Evolutionary conservation across 352 stramenopile genomes (phyloP).

Genomic region (Phytophthora citricola): DNA sequence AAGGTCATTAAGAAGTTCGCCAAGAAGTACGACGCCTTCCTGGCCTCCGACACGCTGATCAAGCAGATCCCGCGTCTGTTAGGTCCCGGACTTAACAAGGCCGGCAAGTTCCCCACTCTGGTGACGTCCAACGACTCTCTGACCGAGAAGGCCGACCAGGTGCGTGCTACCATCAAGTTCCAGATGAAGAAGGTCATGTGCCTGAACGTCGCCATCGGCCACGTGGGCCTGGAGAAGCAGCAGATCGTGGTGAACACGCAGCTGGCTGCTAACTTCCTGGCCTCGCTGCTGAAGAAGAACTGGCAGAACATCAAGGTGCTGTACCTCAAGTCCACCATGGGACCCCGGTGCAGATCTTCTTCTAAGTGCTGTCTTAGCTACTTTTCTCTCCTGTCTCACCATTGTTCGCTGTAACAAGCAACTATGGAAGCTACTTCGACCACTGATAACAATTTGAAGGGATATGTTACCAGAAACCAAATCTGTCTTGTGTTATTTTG

Average conservation of each 20-base stretch:
- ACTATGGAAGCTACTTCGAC: slow-evolving; percentile 48
- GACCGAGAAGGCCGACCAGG: slow-evolving; percentile 97
- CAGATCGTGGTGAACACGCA: slow-evolving; percentile 99
- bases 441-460: slow-evolving; percentile 57
- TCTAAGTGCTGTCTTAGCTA: slow-evolving; percentile 78
- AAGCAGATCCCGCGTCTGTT: slow-evolving; percentile 99
- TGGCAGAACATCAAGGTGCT: slow-evolving; percentile 99
- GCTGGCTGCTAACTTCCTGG: slow-evolving; percentile 99
- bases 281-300: slow-evolving; percentile 99
- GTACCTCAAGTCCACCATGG: slow-evolving; percentile 99
- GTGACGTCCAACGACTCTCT: slow-evolving; percentile 95
- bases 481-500: not conserved
- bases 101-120: slow-evolving; percentile 99
- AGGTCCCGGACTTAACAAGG: slow-evolving; percentile 98
- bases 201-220: slow-evolving; percentile 98
- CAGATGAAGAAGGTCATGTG: slow-evolving; percentile 99
- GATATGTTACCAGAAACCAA: slow-evolving; percentile 39
- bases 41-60: slow-evolving; percentile 99
- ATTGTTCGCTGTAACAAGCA: slow-evolving; percentile 15
- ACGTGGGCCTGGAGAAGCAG: slow-evolving; percentile 95
- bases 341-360: slow-evolving; percentile 99
- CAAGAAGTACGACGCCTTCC: slow-evolving; percentile 99
- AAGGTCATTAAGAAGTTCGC: slow-evolving; percentile 99
- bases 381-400: slow-evolving; percentile 32
- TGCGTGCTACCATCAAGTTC: slow-evolving; percentile 99